These are phyloP conservation scores for Mycena amicta DNA, from an alignment of 768 basidiomycete genomes.

Conservation along the genomic window DNA sequence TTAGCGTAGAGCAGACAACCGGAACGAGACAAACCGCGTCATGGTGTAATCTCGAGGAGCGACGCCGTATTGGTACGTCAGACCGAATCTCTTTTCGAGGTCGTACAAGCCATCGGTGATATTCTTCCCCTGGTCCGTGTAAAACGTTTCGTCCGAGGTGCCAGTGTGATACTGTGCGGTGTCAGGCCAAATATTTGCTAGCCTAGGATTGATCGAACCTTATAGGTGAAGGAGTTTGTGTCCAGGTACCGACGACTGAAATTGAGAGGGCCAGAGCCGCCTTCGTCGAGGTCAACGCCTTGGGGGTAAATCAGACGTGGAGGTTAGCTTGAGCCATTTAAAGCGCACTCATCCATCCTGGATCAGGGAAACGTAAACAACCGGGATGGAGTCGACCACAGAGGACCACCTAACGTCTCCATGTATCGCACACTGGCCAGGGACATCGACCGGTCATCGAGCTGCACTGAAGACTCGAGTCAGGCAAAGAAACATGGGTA, in stretches of 20 bases:
- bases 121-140: constrained; percentile 52
- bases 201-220: too few species aligned
- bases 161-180: constrained; percentile 71
- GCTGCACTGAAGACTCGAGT: constrained; percentile 58
- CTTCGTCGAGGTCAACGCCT: constrained; percentile 14
- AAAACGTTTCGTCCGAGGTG: constrained; percentile 53
- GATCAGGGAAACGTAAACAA: too few species aligned
- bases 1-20: too few species aligned
- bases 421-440: constrained; percentile 90
- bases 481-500: too few species aligned
- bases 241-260: constrained; percentile 79
- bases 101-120: constrained; percentile 46
- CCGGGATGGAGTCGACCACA: too few species aligned
- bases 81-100: constrained; percentile 48
- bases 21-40: constrained; percentile 44
- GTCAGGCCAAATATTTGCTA: too few species aligned
- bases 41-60: constrained; percentile 63
- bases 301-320: too few species aligned
- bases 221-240: constrained; percentile 74
- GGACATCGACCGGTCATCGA: constrained; percentile 74
- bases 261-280: constrained; percentile 46
- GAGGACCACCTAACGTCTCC: constrained; percentile 91
- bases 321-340: too few species aligned
- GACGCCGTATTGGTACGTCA: constrained; percentile 51
- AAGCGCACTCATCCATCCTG: too few species aligned